A percentile compares a stretch with the other conserved stretches of the same genome.
These are phyloP conservation scores for Metschnikowia peoriensis DNA, from an alignment of 805 yeast species.

Conservation along the genomic window DNA sequence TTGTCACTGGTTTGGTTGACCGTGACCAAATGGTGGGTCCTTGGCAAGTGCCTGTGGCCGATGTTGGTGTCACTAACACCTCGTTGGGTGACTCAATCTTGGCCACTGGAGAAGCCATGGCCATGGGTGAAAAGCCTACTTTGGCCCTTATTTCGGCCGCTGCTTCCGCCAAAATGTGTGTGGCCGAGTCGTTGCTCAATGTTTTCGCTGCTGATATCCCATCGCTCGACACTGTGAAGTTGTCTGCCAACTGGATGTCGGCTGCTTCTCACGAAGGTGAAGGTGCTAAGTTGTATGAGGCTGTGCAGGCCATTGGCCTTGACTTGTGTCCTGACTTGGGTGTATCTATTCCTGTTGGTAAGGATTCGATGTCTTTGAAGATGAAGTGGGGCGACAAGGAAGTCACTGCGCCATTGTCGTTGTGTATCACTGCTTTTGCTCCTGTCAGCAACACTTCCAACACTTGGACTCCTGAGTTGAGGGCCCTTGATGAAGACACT, in stretches of 20 bases:
- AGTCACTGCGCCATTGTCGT: conserved; percentile 92
- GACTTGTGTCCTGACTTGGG: conserved; percentile 94
- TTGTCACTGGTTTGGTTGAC: conserved; percentile 95
- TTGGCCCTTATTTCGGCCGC: conserved; percentile 83
- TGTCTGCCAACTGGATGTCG: conserved; percentile 99
- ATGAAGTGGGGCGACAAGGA: conserved; percentile 95
- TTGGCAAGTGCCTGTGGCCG: conserved; percentile 99
- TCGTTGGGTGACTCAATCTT: conserved; percentile 74
- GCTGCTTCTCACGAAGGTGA: conserved; percentile 95
- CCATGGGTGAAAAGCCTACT: conserved; percentile 96
- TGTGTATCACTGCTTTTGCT: conserved; percentile 87
- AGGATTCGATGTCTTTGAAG: conserved; percentile 99
- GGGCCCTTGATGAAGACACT: conserved; percentile 49
- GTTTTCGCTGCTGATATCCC: conserved; percentile 86
- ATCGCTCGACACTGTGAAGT: conserved; percentile 67
- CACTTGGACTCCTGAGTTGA: conserved; percentile 93
- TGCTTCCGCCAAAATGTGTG: conserved; percentile 92
- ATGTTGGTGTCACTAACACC: conserved; percentile 93
- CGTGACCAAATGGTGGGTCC: conserved; percentile 99
- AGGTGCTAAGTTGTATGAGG: conserved; percentile 92
- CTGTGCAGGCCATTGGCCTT: conserved; percentile 93
- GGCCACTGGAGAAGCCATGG: conserved; percentile 92
- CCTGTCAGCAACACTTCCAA: conserved; percentile 80
- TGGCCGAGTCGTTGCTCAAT: conserved; percentile 91
- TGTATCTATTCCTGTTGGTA: conserved; percentile 93